phyloP scores from a whole-genome alignment of 345 rosid genomes.

The Hibiscus trionum region DNA sequence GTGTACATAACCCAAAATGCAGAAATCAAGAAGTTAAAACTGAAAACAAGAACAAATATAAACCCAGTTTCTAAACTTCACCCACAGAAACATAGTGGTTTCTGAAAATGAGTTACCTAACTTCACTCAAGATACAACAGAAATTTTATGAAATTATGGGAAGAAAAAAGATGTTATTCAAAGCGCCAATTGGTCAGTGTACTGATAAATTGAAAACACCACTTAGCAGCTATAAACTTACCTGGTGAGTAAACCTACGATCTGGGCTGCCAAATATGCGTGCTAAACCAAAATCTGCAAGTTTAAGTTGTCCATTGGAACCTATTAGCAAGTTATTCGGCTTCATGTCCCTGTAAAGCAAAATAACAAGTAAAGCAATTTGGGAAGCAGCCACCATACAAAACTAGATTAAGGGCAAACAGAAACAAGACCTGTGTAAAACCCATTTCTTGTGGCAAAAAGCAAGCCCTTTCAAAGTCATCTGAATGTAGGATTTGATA shows the following conservation, averaged over 20 bases:
- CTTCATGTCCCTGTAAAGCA: slow-evolving; percentile 80
- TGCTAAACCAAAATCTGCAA: not conserved
- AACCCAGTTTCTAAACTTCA: too few relatives aligned
- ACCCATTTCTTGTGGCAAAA: slow-evolving; percentile 93
- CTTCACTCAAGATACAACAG: not conserved
- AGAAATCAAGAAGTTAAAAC: too few relatives aligned
- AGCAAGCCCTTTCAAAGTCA: slow-evolving; percentile 90
- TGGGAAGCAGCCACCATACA: slow-evolving; percentile 6
- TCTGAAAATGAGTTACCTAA: not conserved
- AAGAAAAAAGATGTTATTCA: not conserved
- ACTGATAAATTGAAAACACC: not conserved
- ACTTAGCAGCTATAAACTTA: not conserved
- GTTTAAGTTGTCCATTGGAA: slow-evolving; percentile 69
- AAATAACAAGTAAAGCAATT: slow-evolving; percentile 10
- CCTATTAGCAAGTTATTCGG: slow-evolving; percentile 92
- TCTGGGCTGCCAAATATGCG: not conserved
- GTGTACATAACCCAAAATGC: not conserved
- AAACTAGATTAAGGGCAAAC: slow-evolving; percentile 4
- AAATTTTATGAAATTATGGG: not conserved
- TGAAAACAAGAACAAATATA: too few relatives aligned
- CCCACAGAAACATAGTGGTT: too few relatives aligned
- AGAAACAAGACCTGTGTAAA: slow-evolving; percentile 63
- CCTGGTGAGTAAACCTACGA: not conserved
- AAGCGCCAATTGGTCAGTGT: not conserved
- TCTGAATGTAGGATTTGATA: slow-evolving; percentile 76